Base-by-base conservation (phyloP, 352 stramenopile species). In the Phytophthora citricola region DNA sequence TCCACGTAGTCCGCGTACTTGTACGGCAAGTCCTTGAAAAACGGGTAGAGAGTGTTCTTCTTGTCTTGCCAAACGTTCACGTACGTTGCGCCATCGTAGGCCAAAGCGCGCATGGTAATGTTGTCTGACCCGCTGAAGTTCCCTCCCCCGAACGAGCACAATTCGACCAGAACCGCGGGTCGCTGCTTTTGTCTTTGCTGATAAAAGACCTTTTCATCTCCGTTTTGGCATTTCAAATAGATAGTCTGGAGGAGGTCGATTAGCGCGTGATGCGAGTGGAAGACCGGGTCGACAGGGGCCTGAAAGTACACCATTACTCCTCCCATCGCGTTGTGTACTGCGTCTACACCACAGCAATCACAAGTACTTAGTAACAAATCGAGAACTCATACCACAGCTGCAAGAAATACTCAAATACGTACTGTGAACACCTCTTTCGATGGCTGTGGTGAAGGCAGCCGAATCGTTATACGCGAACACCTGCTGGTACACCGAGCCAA, bases 191-290 rank as follows among this genome's bases (percentile, higher is more conserved):
- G 10, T 64, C 36, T 5, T 32, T 1, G 26, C 9, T 15, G 71
- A 73, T 7, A 84, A 40, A 58, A 52, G 0, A 61, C 34, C 0
- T 46, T 61, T 17, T 76, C 73, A 36, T 46, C 47, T 14, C 74
- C 76, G 17, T 70, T 55, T 43, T 78, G 73, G 36, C 83, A 91
- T 38, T 85, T 85, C 64, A 86, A 70, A 66, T 86, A 88, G 62
- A 87, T 79, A 11, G 60, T 73, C 27, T 80, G 69, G 0, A 88
- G 67, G 43, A 79, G 39, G 40, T 91, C 82, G 9, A 89, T 48
- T 10, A 69, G 48, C 10, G 71, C 59, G 56, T 89, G 78, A 20
- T 89, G 79, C 2, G 78, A 73, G 41, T 66, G 85, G 59, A 91
- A 89, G 9, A 91, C 34, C 2, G 82, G 82, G 51, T 87, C 82